phyloP scores from a whole-genome alignment of 495 filamentous ascomycete genomes.

The Daldinia grandis region DNA sequence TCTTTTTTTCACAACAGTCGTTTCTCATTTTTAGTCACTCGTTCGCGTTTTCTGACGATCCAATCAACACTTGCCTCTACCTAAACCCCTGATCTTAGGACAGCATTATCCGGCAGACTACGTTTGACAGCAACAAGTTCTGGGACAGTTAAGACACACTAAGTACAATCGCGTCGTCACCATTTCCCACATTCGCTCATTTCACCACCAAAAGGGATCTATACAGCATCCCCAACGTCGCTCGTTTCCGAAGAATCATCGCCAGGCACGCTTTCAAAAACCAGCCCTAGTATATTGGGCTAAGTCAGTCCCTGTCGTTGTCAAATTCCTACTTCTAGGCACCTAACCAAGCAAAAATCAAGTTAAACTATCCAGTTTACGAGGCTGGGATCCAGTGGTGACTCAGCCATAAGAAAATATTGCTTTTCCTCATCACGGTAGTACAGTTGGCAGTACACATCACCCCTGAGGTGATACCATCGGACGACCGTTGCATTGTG shows the following conservation, averaged over 20 bases:
- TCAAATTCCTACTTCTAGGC: slow-evolving; percentile 5
- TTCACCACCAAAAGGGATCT: slow-evolving; percentile 30
- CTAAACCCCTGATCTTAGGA: slow-evolving; percentile 45
- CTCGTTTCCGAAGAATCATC: slow-evolving; percentile 37
- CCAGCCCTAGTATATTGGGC: slow-evolving; percentile 23
- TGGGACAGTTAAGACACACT: slow-evolving; percentile 35
- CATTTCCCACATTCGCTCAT: slow-evolving; percentile 33
- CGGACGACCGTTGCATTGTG: slow-evolving; percentile 22
- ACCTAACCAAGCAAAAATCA: slow-evolving; percentile 31
- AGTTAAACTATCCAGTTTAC: slow-evolving; percentile 1
- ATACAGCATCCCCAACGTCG: slow-evolving; percentile 24
- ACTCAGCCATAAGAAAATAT: slow-evolving; percentile 14
- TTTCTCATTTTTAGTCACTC: slow-evolving; percentile 40
- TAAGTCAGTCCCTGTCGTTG: slow-evolving; percentile 18
- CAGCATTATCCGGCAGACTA: slow-evolving; percentile 44
- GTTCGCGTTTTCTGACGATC: slow-evolving; percentile 31
- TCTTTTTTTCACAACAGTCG: slow-evolving; percentile 10
- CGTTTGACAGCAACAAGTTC: slow-evolving; percentile 39
- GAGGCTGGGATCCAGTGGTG: slow-evolving; percentile 15
- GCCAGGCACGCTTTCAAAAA: slow-evolving; percentile 5
- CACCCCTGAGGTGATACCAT: slow-evolving; percentile 19
- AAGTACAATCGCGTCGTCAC: slow-evolving; percentile 37
- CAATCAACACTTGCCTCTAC: slow-evolving; percentile 35
- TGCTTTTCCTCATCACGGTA: slow-evolving; percentile 6
- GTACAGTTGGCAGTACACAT: slow-evolving; percentile 28